Evolutionary conservation across 495 filamentous ascomycete species (phyloP), one percentile per base, ranked within the genome.

Genomic region (Penicillium arizonense): DNA sequence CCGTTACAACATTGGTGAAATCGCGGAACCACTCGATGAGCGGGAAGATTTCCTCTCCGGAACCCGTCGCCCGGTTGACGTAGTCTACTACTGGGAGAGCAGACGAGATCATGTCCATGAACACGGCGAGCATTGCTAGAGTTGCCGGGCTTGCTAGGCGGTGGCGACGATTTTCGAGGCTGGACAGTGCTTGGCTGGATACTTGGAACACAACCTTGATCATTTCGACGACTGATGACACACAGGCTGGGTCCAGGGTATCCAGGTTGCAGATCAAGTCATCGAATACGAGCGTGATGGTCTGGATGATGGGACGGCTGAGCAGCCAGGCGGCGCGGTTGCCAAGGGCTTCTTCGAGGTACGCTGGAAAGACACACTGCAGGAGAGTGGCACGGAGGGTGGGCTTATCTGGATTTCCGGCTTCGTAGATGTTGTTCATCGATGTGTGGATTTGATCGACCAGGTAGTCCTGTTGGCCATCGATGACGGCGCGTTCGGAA

Each of bases 311-410:
- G 1, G 86, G 85, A 20, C 69, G 59, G 23, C 77, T 73, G 12
- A 87, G 63, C 28, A 89, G 71, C 81, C 83, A 86, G 5, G 82
- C 82, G 30, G 75, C 73, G 1, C 74, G 52, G 12, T 74, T 75
- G 24, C 55, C 62, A 49, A 87, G 78, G 7, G 77, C 63, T 5
- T 62, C 55, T 49, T 82, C 77, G 26, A 88, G 68, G 57, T 89
- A 90, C 5, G 78, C 79, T n/a, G 87, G 85, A 56, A 88, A 82
- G 21, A 89, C 72, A 37, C 70, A 74, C 47, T 78, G 75, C 13
- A 88, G 52, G 16, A 90, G 68, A 16, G 82, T 78, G 10, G 74
- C 67, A 8, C 85, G 77, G 33, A 90, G 67, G 4, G 78, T 82
- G 7, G 78, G 78, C 36, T 63, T 71, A 5, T 63, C 59, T 0